These are phyloP conservation scores for Apiospora saccharicola DNA, from an alignment of 2,329 filamentous ascomycete species.

Conservation along the genomic window DNA sequence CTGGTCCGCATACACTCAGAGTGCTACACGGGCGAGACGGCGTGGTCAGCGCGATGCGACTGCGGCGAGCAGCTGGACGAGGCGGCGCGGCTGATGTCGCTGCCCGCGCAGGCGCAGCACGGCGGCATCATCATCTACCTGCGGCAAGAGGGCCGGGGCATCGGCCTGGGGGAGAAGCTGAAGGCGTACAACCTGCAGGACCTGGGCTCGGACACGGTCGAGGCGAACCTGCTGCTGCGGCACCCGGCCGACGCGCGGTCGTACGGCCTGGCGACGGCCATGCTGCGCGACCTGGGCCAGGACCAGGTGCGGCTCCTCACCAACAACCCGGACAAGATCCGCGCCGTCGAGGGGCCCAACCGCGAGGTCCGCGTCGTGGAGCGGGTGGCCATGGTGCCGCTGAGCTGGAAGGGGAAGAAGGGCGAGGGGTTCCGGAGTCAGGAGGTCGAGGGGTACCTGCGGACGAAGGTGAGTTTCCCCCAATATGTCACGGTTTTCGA, in stretches of 20 bases:
- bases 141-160: conserved; percentile 93
- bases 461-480: conserved; percentile 77
- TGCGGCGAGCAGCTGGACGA: conserved; percentile 98
- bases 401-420: conserved; percentile 87
- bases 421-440: conserved; percentile 79
- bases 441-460: conserved; percentile 93
- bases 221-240: conserved; percentile 88
- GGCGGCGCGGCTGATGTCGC: conserved; percentile 89
- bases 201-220: conserved; percentile 94
- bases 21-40: conserved; percentile 98
- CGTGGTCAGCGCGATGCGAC: conserved; percentile 97
- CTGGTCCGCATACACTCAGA: conserved; percentile 96
- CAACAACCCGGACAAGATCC: conserved; percentile 97
- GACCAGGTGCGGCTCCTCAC: conserved; percentile 83
- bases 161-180: conserved; percentile 92
- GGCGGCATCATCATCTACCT: conserved; percentile 96
- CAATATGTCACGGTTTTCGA: no score
- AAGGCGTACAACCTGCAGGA: conserved; percentile 99
- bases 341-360: conserved; percentile 90
- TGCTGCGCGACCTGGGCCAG: conserved; percentile 86
- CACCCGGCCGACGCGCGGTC: conserved; percentile 95
- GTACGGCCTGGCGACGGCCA: conserved; percentile 95
- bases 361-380: conserved; percentile 88
- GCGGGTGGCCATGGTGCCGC: conserved; percentile 91
- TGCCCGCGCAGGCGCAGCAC: conserved; percentile 63